Base-by-base conservation (phyloP, 768 basidiomycete genomes). In the Neoboletus magnificus region DNA sequence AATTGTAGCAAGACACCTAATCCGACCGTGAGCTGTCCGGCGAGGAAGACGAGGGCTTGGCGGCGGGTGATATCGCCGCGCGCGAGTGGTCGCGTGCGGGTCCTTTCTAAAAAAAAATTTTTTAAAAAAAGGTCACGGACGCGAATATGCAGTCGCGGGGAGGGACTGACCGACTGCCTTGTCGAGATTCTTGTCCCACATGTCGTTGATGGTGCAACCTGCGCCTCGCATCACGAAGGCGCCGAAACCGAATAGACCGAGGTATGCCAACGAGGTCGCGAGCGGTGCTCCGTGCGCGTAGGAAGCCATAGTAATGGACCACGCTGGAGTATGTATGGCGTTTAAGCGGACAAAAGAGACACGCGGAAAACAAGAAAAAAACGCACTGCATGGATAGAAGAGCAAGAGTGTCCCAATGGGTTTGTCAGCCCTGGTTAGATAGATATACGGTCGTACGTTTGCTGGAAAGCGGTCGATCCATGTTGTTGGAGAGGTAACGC, bases 201-300 rank as follows among this genome's bases (percentile, higher is more conserved):
- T 86, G 68, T 99, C 97, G 70, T 99, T 99, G 63, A 99, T 96
- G 3, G 93, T 98, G 72, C 97, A 99, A 4, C 97, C 97, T 22
- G 97, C 97, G 6, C 96, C 93, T 20, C 97, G 86, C 97, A 99
- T 99, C 48, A 98, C 80, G 42, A 97, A 62, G 1, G 97, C 94
- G 1, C 97, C 97, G 11, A 87, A 68, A 3, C 92, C 95, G 66
- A 98, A 98, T 2, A 98, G 75, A 33, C 82, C 74, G 45, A 92
- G 76, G 66, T 93, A 96, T 18, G 82, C 85, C 51, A 93, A 67
- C 16, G 92, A 89, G 0, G 78, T 81, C 2, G 82, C 79, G 44
- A 80, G 76, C 0, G 93, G 89, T 5, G 82, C 75, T 22, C 86
- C 77, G 9, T 84, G 73, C 12, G 91, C 86, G 63, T 94, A 95